Evolutionary conservation across 1,139 yeast species (phyloP), one percentile per base, ranked within the genome.

Genomic region (Saccharomycopsis crataegensis): DNA sequence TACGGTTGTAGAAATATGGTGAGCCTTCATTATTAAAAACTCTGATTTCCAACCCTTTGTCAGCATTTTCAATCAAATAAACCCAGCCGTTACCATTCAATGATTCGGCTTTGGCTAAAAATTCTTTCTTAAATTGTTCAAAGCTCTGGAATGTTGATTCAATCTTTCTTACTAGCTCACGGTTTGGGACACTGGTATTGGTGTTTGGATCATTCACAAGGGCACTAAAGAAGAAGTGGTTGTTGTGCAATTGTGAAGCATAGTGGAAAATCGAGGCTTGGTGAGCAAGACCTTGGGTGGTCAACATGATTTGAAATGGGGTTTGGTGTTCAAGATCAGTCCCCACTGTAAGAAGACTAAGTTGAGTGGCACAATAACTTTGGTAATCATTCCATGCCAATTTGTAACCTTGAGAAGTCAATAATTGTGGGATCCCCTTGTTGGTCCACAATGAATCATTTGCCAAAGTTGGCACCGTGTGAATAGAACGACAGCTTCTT

Each of bases 161-260:
- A n/a, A 56, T 2, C 76, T 76, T 51, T 62, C 67, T 8, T 65
- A 56, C 57, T 64, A 65, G 38, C 8, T 49, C 51, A 62, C 46
- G 52, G 55, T 58, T 68, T 63, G 32, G 71, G 61, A 38, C 60
- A 46, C 6, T 53, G 32, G 44, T 53, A 43, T 57, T 56, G 16
- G 46, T 36, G 16, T 17, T 43, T 22, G 58, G 57, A 40, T 50
- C 48, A 69, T 66, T 16, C 12, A 61, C 50, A 57, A 91, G 75
- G 63, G 87, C 86, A 66, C 86, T 83, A 66, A 90, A 82, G 63
- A 86, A 89, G 57, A 93, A 76, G 70, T 93, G 99, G 72, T 93
- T 93, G 71, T 90, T 91, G 71, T 87, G 95, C 1, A 91, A 84
- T 67, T 87, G 96, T 4, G 96, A 86, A 11, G 99, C 97, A 65